phyloP scores from a whole-genome alignment of 176 grass and related monocot genomes.

The Alloteropsis semialata region DNA sequence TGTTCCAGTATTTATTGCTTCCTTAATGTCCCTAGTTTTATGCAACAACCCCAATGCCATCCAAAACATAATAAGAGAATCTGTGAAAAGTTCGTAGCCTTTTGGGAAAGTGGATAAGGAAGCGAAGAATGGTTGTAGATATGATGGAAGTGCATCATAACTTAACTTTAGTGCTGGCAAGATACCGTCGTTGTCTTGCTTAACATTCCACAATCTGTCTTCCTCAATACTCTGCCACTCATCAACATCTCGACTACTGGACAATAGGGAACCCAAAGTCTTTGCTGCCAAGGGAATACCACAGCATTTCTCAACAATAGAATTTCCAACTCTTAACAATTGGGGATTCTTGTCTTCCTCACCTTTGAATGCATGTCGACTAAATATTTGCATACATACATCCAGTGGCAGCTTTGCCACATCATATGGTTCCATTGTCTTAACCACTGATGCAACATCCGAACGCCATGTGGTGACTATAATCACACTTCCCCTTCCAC shows the following conservation, averaged over 20 bases:
- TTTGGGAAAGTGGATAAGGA: background rate
- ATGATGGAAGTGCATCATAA: constrained; percentile 9
- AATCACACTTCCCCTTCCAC: background rate
- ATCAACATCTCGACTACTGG: background rate
- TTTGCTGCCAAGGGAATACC: constrained; percentile 7
- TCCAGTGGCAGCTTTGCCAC: background rate
- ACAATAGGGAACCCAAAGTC: background rate
- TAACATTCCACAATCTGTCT: background rate
- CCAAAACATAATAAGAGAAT: background rate
- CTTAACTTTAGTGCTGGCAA: background rate
- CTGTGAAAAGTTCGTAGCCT: background rate
- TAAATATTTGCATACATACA: constrained; percentile 2
- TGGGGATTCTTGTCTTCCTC: background rate
- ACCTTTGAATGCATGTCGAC: background rate
- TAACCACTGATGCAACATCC: background rate
- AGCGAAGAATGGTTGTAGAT: background rate
- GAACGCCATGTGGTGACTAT: background rate
- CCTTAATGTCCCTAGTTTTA: background rate
- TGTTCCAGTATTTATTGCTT: background rate
- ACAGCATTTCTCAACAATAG: background rate
- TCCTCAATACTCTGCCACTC: background rate
- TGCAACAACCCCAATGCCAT: background rate
- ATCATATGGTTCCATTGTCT: background rate
- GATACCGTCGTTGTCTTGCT: background rate
- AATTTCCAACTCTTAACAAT: background rate